Base-by-base conservation (phyloP, 2,329 filamentous ascomycete species). In the Kalaharituber pfeilii region DNA sequence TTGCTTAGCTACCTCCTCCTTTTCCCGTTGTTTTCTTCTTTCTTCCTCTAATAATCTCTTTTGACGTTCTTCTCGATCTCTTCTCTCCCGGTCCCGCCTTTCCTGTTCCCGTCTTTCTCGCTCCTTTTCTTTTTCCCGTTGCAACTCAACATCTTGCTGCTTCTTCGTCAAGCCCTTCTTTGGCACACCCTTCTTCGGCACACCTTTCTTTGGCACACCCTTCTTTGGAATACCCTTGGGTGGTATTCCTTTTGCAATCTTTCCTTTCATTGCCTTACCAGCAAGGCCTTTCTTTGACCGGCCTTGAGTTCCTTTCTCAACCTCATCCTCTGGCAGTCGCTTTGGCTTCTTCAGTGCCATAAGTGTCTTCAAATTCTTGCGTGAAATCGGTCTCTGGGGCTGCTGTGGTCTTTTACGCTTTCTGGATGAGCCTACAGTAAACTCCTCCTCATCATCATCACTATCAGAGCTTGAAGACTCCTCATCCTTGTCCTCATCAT, bases 121-220 rank as follows among this genome's bases (percentile, higher is more conserved):
- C 22, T 47, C 42, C 13, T 25, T 15, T 25, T 47, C 20, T 25
- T 47, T 15, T 6, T 47, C 42, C 42, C 24, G n/a, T 22, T 47
- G 18, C 42, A 18, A 13, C 42, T 47, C 42, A 20, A 22, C 13
- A 20, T 7, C 15, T 25, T 25, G 30, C 30, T 36, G 18, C 42
- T 47, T 47, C 25, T 47, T 47, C n/a, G 22, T 11, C 25, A 22
- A 22, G n/a, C 24, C 50, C 49, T 26, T 28, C 51, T 28, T 56
- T 53, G 45, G 78, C 76, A n/a, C 69, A 76, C 2, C 72, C 76
- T 60, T 77, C 75, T 56, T 69, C 72, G 27, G 75, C 76, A 27
- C 75, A 73, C n/a, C 67, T 67, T 20, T 78, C 75, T 61, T 71
- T 75, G 6, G 73, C 30, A n/a, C 30, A 9, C n/a, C n/a, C 30